These are phyloP conservation scores for Hericium rajendrae DNA, from an alignment of 768 basidiomycete species.

Conservation along the genomic window DNA sequence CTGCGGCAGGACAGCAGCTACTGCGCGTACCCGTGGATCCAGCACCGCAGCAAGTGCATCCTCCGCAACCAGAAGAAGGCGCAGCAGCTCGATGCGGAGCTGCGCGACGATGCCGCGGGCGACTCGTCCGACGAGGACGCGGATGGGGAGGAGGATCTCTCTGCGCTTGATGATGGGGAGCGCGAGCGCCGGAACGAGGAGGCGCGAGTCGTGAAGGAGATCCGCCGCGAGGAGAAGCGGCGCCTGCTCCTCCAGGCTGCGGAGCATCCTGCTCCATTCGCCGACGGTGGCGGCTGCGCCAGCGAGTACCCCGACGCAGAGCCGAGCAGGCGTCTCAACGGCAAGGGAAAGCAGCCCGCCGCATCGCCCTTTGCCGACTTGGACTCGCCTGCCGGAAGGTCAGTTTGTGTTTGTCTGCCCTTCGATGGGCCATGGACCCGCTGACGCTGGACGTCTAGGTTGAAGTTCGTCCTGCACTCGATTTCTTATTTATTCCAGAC, in stretches of 20 bases:
- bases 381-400: conserved; percentile 53
- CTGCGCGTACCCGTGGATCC: conserved; percentile 76
- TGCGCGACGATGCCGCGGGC: conserved; percentile 1
- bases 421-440: conserved; percentile 3
- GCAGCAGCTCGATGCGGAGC: conserved; percentile 11
- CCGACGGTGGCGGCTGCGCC: no score
- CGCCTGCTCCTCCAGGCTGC: not conserved
- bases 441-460: conserved; percentile 17
- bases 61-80: conserved; percentile 35
- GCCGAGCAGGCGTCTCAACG: conserved; percentile 4
- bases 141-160: conserved; percentile 15
- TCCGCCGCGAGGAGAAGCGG: not conserved
- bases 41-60: conserved; percentile 69
- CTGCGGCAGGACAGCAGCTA: conserved; percentile 69
- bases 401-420: conserved; percentile 19
- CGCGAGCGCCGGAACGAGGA: not conserved
- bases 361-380: conserved; percentile 43
- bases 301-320: not conserved
- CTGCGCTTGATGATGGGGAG: not conserved
- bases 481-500: conserved; percentile 56
- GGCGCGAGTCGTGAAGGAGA: not conserved
- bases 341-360: conserved; percentile 1
- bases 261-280: conserved; percentile 1
- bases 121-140: conserved; percentile 16
- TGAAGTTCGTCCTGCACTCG: conserved; percentile 51